These are phyloP conservation scores for Eucalyptus sp. DNA, from an alignment of 345 rosid species.

Conservation along the genomic window DNA sequence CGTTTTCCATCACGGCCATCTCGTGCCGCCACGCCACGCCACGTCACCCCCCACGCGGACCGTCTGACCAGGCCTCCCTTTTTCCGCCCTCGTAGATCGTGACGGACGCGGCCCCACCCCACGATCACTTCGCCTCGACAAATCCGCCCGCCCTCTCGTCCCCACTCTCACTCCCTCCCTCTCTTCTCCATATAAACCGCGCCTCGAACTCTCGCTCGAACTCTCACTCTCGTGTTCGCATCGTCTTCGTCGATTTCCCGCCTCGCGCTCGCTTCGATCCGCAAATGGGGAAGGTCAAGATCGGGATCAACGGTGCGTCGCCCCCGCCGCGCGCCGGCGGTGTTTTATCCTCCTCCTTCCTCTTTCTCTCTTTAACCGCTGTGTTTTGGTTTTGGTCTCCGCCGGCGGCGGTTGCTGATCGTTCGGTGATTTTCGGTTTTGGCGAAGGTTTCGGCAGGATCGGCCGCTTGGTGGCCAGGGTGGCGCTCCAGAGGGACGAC, in stretches of 20 bases:
- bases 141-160: background rate
- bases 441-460: conserved; percentile 66
- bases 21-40: background rate
- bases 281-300: conserved; percentile 50
- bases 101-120: background rate
- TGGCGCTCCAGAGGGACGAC: conserved; percentile 57
- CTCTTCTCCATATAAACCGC: background rate
- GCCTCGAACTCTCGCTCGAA: background rate
- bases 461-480: conserved; percentile 62
- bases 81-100: background rate
- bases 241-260: background rate
- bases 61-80: background rate
- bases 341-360: background rate
- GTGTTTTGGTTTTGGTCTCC: background rate
- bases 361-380: too few species aligned
- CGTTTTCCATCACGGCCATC: background rate
- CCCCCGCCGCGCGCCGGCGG: background rate
- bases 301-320: conserved; percentile 44
- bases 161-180: background rate
- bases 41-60: background rate
- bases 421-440: background rate
- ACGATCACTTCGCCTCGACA: background rate
- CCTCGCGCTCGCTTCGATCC: background rate
- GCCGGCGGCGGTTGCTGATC: background rate
- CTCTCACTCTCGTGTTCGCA: background rate